phyloP scores from a whole-genome alignment of 495 filamentous ascomycete genomes.

The Corynascus novoguineensis region DNA sequence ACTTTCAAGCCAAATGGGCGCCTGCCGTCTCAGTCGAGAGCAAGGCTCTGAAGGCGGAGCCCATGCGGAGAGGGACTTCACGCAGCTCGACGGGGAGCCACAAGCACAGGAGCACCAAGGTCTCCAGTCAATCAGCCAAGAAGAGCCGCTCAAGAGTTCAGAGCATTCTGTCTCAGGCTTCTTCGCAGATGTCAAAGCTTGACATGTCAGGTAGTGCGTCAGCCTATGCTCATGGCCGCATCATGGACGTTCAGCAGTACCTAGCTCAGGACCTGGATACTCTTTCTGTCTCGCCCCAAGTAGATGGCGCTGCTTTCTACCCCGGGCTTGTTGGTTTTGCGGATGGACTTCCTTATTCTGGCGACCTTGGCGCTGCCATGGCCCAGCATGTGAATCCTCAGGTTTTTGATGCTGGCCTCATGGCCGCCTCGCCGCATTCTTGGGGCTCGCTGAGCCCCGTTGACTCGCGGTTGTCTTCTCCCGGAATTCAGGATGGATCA shows the following conservation, averaged over 20 bases:
- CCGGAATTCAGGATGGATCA: conserved; percentile 39
- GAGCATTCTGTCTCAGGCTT: conserved; percentile 40
- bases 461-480: conserved; percentile 46
- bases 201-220: conserved; percentile 45
- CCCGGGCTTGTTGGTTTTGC: conserved; percentile 34
- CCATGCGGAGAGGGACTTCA: conserved; percentile 45
- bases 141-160: conserved; percentile 42
- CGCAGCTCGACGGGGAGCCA: conserved; percentile 44
- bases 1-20: conserved; percentile 42
- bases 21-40: conserved; percentile 29
- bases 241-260: conserved; percentile 43
- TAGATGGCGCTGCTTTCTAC: conserved; percentile 33
- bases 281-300: conserved; percentile 38
- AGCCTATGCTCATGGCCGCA: conserved; percentile 30
- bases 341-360: conserved; percentile 41
- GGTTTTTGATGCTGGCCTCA: conserved; percentile 41
- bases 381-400: conserved; percentile 43
- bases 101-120: conserved; percentile 44
- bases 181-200: conserved; percentile 44
- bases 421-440: conserved; percentile 41
- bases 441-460: conserved; percentile 47
- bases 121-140: conserved; percentile 31
- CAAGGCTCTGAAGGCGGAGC: conserved; percentile 38
- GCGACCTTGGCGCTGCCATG: conserved; percentile 34
- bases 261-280: conserved; percentile 44